phyloP scores from a whole-genome alignment of 1,139 yeast genomes.

The Candida dubliniensis region DNA sequence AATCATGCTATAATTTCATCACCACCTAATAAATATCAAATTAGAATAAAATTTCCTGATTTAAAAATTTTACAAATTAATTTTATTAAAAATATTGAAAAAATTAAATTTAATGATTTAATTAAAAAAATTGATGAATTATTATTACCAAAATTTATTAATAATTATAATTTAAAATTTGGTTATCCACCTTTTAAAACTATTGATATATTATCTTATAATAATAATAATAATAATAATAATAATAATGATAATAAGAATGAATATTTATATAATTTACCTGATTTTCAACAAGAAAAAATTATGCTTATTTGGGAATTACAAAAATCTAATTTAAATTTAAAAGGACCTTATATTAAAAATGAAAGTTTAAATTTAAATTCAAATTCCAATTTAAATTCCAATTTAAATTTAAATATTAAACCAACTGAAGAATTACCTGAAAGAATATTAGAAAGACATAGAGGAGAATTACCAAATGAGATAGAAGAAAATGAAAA shows the following conservation, averaged over 20 bases:
- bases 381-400: too few species aligned
- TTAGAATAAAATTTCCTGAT: slow-evolving; percentile 58
- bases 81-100: slow-evolving; percentile 32
- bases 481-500: slow-evolving; percentile 14
- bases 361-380: slow-evolving; percentile 18
- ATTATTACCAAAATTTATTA: slow-evolving; percentile 35
- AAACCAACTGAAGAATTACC: slow-evolving; percentile 37
- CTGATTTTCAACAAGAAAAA: slow-evolving; percentile 33
- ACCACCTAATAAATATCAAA: slow-evolving; percentile 32
- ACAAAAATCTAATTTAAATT: slow-evolving; percentile 10
- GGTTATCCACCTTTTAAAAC: slow-evolving; percentile 48
- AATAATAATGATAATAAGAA: slow-evolving; percentile 33
- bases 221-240: too few species aligned
- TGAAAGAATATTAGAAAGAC: slow-evolving; percentile 37
- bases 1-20: too few species aligned
- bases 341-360: slow-evolving; percentile 27
- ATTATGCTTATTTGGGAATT: slow-evolving; percentile 40
- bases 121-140: slow-evolving; percentile 37
- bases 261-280: slow-evolving; percentile 32
- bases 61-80: slow-evolving; percentile 48
- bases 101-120: slow-evolving; percentile 43
- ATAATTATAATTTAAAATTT: slow-evolving; percentile 33
- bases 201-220: slow-evolving; percentile 30
- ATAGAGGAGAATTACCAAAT: slow-evolving; percentile 30
- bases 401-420: slow-evolving; percentile 18